These are phyloP conservation scores for Fusarium sp. DNA, from an alignment of 2,329 filamentous ascomycete species.

Conservation along the genomic window DNA sequence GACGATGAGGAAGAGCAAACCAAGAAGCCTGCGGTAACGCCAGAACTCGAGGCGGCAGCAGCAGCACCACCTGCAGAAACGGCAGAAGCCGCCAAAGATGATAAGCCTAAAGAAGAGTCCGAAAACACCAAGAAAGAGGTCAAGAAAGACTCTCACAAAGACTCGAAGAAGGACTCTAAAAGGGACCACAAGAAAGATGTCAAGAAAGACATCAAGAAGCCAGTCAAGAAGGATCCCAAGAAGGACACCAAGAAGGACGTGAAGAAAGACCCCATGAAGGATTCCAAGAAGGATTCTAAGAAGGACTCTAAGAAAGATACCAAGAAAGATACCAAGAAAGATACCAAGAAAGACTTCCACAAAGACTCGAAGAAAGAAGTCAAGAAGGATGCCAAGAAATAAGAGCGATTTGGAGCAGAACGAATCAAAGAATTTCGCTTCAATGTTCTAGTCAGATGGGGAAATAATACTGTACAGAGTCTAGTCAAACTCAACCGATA, in stretches of 20 bases:
- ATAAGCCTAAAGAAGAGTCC: slow-evolving; percentile 17
- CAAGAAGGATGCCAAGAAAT: slow-evolving; percentile 18
- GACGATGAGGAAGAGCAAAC: slow-evolving; percentile 26
- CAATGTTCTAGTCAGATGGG: background rate
- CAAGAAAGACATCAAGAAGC: background rate
- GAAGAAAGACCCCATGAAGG: slow-evolving; percentile 1
- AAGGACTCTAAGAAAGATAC: background rate
- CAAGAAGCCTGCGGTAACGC: slow-evolving; percentile 10
- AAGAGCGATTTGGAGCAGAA: slow-evolving; percentile 11
- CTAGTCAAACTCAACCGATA: slow-evolving; percentile 20
- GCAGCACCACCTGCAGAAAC: background rate
- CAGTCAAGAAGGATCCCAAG: background rate
- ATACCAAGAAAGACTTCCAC: background rate
- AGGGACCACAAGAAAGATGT: background rate
- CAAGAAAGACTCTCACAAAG: slow-evolving; percentile 10
- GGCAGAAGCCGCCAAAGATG: background rate
- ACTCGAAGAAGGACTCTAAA: slow-evolving; percentile 6
- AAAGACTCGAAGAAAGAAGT: background rate
- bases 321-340: background rate
- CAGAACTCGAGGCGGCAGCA: background rate
- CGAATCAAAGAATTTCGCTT: slow-evolving; percentile 5
- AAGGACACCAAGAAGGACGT: slow-evolving; percentile 5
- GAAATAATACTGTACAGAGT: slow-evolving; percentile 21
- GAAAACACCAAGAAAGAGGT: background rate
- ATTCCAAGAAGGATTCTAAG: background rate